Evolutionary conservation across 176 grass and related monocot genomes (phyloP).

Genomic region (Aegilops umbellulata): DNA sequence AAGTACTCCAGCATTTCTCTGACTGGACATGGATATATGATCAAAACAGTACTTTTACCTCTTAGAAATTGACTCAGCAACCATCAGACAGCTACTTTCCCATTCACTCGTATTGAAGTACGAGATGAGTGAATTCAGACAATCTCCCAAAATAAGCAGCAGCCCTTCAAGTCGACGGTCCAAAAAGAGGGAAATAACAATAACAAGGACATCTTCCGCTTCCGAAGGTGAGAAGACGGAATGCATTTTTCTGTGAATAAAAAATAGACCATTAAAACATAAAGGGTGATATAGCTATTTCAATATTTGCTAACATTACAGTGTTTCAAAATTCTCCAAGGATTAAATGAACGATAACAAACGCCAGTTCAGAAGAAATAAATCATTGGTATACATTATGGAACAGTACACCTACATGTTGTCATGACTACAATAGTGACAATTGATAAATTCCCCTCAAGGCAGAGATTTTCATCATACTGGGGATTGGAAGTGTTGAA

Average conservation of each 20-base stretch:
- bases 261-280: constrained; percentile 7
- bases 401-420: neutral
- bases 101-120: constrained; percentile 69
- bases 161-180: constrained; percentile 67
- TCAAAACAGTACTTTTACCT: constrained; percentile 38
- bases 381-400: neutral
- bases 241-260: constrained; percentile 55
- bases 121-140: constrained; percentile 62
- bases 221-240: constrained; percentile 67
- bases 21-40: neutral
- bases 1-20: neutral
- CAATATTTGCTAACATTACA: neutral
- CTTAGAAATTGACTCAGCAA: constrained; percentile 53
- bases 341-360: neutral
- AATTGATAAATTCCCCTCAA: neutral
- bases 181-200: constrained; percentile 68
- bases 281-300: neutral
- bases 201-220: constrained; percentile 68
- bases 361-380: neutral
- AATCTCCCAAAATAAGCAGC: constrained; percentile 53
- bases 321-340: neutral
- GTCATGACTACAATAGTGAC: neutral
- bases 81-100: constrained; percentile 57
- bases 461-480: constrained; percentile 6
- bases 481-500: neutral